Evolutionary conservation across 805 yeast species (phyloP), one percentile per base, ranked within the genome.

Genomic region (Blastobotrys attinorum): DNA sequence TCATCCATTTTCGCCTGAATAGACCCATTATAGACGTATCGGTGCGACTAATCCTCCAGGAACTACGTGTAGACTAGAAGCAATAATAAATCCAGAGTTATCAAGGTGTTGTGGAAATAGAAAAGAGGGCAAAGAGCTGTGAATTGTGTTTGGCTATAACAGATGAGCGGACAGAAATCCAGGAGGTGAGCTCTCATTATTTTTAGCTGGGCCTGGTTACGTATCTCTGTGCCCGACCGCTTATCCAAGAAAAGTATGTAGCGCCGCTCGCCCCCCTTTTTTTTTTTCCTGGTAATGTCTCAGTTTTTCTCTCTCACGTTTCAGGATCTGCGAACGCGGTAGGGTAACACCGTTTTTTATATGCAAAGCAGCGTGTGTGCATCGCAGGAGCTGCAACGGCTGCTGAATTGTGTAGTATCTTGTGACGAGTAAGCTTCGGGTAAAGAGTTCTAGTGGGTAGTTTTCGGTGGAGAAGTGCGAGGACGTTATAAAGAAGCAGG

Each of bases 1-100:
- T 47, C 6, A 48, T 44, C 58, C 58, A 54, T 43, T 53, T 52
- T 33, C 44, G 37, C 21, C 35, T 44, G 48, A 50, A 50, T 6
- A 50, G 33, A 11, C 46, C 44, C 45, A 49, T 32, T 3, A 22
- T 17, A 13, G 36, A 17, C 21, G 17, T 8, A 25, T 31, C n/a
- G n/a, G n/a, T n/a, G n/a, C n/a, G n/a, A n/a, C n/a, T n/a, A n/a
- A n/a, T n/a, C n/a, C n/a, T n/a, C n/a, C n/a, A n/a, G n/a, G n/a
- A n/a, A 25, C 29, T 8, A 25, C 11, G 7, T 25, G 29, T 25
- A 11, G 11, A 8, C 7, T 7, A 8, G 10, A 25, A 25, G 29
- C 7, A 25, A 11, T 11, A 25, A 25, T 7, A 25, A 25, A 25
- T 25, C 29, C 10, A 11, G 11, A 25, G 10, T 11, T 25, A 11